Evolutionary conservation across 768 basidiomycete genomes (phyloP), one percentile per base, ranked within the genome.

Genomic region (Kwoniella mangroviensis): DNA sequence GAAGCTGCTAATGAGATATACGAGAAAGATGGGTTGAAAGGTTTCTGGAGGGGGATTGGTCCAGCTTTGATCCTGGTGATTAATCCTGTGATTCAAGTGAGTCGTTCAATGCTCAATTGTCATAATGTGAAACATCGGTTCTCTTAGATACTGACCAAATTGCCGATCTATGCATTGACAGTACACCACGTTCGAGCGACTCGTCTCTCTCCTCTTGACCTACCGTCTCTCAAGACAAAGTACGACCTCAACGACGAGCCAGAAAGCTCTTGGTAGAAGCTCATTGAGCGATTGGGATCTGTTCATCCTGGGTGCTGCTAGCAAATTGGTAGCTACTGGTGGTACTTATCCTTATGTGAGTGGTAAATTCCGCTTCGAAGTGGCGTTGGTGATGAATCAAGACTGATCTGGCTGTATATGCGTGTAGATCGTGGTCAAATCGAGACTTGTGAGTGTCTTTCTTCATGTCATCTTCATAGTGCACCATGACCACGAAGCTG

Each of bases 111-210:
- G 9, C 19, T 42, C 15, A 7, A 34, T 0, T 0, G 34, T 34
- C 0, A 34, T 34, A 7, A 34, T 34, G 34, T 34, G 34, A 34
- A 34, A 34, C 34, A 34, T 34, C 0, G 34, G 34, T 7, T 34
- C 34, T 34, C 1, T 34, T 7, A 34, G 34, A 34, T 34, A 7
- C 34, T 34, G 34, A 34, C 34, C 34, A 34, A 34, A 34, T 34
- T 4, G 15, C 45, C 19, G 45, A 49, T 19, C 45, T 49, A 19
- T 17, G 45, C 13, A 49, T 13, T 89, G 34, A 34, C 6, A 94
- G 85, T 95, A 97, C 82, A 98, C 96, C 21, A 89, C 90, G 0
- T 98, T 98, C 73, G 96, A 99, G 83, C 93, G 97, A 80, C 85
- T 98, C 76, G 97, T 96, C 86, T 97, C 95, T 76, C 75, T 88